Conservation (phyloP, 805 yeast species). For the Metschnikowia chrysomelidarum region DNA sequence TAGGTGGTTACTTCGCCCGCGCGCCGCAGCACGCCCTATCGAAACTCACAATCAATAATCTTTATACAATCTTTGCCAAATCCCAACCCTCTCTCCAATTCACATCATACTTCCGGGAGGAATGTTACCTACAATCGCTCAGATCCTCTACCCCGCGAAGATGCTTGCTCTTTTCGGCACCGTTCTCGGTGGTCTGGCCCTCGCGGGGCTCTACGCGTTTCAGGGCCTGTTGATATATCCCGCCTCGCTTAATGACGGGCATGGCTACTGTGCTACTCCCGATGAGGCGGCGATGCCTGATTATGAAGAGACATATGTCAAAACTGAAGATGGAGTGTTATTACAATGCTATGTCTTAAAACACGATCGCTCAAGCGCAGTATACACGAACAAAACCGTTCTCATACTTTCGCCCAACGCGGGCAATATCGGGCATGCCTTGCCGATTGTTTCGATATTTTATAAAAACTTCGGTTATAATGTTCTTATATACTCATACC, state of each 20-base stretch:
- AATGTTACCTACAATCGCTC: too few species aligned
- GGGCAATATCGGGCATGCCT: constrained; percentile 89
- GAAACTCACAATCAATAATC: too few species aligned
- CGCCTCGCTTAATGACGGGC: constrained; percentile 71
- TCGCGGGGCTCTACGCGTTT: constrained; percentile 55
- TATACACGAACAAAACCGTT: constrained; percentile 62
- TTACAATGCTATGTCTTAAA: constrained; percentile 64
- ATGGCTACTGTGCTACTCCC: constrained; percentile 74
- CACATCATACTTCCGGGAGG: too few species aligned
- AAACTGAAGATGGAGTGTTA: constrained; percentile 67
- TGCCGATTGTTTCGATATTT: constrained; percentile 75
- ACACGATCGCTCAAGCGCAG: constrained; percentile 40
- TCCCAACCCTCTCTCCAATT: too few species aligned
- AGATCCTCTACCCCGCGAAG: constrained; percentile 20
- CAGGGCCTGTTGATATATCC: constrained; percentile 82
- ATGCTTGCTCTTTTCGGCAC: constrained; percentile 40
- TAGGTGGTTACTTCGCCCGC: too few species aligned
- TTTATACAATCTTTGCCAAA: too few species aligned
- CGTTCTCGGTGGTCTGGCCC: constrained; percentile 42
- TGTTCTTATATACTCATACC: constrained; percentile 80
- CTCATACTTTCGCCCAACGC: constrained; percentile 88
- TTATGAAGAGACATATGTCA: constrained; percentile 57
- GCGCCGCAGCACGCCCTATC: too few species aligned
- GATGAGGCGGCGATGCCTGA: constrained; percentile 56
- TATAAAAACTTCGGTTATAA: constrained; percentile 64